These are phyloP conservation scores for Beta macrorhiza DNA, from an alignment of 179 eudicot species.

Conservation along the genomic window DNA sequence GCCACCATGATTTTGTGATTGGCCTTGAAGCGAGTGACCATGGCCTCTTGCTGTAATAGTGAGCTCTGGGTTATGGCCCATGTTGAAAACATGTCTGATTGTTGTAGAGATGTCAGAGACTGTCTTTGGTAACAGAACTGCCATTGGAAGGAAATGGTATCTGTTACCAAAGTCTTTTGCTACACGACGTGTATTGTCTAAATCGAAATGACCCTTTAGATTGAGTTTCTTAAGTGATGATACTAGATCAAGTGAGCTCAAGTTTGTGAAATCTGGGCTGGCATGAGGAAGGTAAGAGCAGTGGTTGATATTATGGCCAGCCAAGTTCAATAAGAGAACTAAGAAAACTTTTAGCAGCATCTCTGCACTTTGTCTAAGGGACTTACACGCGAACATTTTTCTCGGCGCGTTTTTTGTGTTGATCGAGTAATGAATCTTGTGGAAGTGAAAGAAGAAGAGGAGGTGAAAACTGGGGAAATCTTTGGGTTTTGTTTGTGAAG, in stretches of 20 bases:
- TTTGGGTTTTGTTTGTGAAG: constrained; percentile 18
- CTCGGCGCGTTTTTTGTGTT: not conserved
- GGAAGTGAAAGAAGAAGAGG: not conserved
- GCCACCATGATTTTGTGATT: constrained; percentile 73
- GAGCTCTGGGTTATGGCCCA: constrained; percentile 67
- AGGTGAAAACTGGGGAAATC: constrained; percentile 8
- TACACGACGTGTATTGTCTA: constrained; percentile 51
- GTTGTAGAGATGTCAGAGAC: constrained; percentile 69
- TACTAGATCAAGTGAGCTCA: constrained; percentile 21
- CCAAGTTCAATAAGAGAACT: constrained; percentile 34
- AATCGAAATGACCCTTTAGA: constrained; percentile 56
- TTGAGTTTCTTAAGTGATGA: constrained; percentile 39
- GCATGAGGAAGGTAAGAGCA: constrained; percentile 38
- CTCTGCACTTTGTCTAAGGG: constrained; percentile 20
- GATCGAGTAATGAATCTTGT: not conserved
- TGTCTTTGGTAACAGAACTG: constrained; percentile 67
- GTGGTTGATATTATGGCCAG: constrained; percentile 31
- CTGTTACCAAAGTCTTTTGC: constrained; percentile 77
- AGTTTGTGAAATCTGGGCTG: constrained; percentile 24
- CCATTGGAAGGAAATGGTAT: constrained; percentile 51
- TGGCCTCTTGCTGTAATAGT: constrained; percentile 89
- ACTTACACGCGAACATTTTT: constrained; percentile 27
- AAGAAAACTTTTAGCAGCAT: constrained; percentile 30
- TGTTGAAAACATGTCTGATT: constrained; percentile 55
- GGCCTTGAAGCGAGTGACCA: constrained; percentile 90